Evolutionary conservation across 192 early-diverging fungal species (phyloP).

Genomic region (Geosiphon pyriformis): DNA sequence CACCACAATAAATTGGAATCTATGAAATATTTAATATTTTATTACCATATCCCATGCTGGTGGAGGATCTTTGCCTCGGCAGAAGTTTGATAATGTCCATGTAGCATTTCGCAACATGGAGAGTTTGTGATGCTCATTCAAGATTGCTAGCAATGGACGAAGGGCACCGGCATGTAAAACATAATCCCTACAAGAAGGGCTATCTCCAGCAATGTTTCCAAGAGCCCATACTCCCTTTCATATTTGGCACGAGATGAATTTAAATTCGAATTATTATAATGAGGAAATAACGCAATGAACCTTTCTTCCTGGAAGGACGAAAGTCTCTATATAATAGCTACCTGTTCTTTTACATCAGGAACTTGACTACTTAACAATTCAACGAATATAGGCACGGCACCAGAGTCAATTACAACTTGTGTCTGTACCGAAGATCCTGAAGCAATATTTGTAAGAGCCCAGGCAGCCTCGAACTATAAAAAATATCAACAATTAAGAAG

Average conservation of each 20-base stretch:
- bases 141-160: slow-evolving; percentile 77
- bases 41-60: slow-evolving; percentile 78
- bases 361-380: slow-evolving; percentile 76
- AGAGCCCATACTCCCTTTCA: slow-evolving; percentile 93
- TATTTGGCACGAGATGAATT: no score
- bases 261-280: no score
- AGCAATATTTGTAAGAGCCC: slow-evolving; percentile 99
- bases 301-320: no score
- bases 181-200: slow-evolving; percentile 82
- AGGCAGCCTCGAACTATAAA: slow-evolving; percentile 91
- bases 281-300: no score
- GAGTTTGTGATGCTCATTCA: slow-evolving; percentile 87
- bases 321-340: no score
- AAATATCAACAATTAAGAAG: no score
- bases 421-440: slow-evolving; percentile 94
- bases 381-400: slow-evolving; percentile 90
- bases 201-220: slow-evolving; percentile 99
- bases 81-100: slow-evolving; percentile 99
- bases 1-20: background rate
- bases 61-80: slow-evolving; percentile 95
- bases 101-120: slow-evolving; percentile 98
- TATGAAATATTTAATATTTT: slow-evolving; percentile 2
- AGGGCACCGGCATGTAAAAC: slow-evolving; percentile 81
- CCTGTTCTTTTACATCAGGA: slow-evolving; percentile 92
- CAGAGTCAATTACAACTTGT: slow-evolving; percentile 85